phyloP scores from a whole-genome alignment of 2,329 filamentous ascomycete genomes.

The Sordariomycetes sp. region DNA sequence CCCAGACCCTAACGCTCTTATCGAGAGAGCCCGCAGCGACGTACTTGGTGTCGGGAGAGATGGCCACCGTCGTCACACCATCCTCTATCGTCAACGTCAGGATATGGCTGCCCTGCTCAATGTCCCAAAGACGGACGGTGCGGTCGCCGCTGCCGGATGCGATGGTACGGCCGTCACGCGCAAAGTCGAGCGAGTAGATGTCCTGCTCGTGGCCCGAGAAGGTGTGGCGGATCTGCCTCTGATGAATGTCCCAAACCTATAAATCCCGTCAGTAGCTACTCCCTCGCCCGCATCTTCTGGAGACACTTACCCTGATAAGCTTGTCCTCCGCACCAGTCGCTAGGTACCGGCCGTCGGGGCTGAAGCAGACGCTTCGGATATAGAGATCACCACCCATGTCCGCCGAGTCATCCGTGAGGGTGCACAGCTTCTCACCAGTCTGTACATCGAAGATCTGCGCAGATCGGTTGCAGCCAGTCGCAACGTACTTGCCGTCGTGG shows the following conservation, averaged over 20 bases:
- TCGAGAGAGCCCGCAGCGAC: conserved; percentile 92
- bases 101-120: conserved; percentile 72
- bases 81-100: conserved; percentile 89
- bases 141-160: conserved; percentile 92
- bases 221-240: conserved; percentile 75
- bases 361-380: conserved; percentile 97
- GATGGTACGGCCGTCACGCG: conserved; percentile 85
- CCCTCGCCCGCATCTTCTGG: neutral
- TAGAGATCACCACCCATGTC: conserved; percentile 89
- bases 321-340: conserved; percentile 97
- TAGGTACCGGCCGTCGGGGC: conserved; percentile 85
- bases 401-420: conserved; percentile 79
- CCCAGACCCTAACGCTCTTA: conserved; percentile 97
- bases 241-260: conserved; percentile 89
- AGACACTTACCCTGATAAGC: conserved; percentile 68
- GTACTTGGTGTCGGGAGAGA: conserved; percentile 88
- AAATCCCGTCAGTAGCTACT: conserved; percentile 8
- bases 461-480: conserved; percentile 95
- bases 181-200: conserved; percentile 94
- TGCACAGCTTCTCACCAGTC: conserved; percentile 77
- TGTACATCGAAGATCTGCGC: conserved; percentile 97
- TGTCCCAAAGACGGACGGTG: conserved; percentile 93
- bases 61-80: conserved; percentile 93
- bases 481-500: conserved; percentile 87
- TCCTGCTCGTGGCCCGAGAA: conserved; percentile 98